Conservation (phyloP, 768 basidiomycete genomes). For the Collybiopsis luxurians region DNA sequence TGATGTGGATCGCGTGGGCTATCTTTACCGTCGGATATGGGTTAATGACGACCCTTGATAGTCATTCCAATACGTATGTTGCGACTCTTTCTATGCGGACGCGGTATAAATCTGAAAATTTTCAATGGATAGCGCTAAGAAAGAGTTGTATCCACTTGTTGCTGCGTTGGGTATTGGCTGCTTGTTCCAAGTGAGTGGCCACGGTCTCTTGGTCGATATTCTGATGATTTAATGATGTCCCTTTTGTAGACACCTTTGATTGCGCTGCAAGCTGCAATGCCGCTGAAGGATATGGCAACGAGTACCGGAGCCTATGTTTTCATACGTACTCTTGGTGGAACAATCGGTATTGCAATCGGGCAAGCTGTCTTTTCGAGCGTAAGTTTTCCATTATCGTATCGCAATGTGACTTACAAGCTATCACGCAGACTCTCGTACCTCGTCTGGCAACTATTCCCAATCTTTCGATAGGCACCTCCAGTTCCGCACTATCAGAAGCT, state of each 20-base stretch:
- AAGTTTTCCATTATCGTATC: background rate
- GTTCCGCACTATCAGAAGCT: constrained; percentile 42
- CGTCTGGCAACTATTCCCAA: constrained; percentile 32
- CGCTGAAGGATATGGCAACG: constrained; percentile 83
- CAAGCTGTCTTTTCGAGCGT: constrained; percentile 61
- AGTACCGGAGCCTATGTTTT: constrained; percentile 71
- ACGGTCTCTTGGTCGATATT: constrained; percentile 47
- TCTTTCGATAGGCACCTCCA: constrained; percentile 36
- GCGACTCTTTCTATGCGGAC: too few species aligned
- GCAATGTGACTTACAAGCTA: background rate
- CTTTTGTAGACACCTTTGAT: constrained; percentile 49
- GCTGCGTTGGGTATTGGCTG: constrained; percentile 7
- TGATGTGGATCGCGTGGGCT: constrained; percentile 62
- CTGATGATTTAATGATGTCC: constrained; percentile 35
- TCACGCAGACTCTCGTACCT: constrained; percentile 19
- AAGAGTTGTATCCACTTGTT: constrained; percentile 64
- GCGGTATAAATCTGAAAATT: too few species aligned
- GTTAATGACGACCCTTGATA: constrained; percentile 67
- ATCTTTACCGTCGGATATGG: constrained; percentile 65
- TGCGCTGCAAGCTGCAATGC: constrained; percentile 84
- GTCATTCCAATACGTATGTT: constrained; percentile 50
- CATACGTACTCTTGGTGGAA: constrained; percentile 73
- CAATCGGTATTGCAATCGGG: constrained; percentile 71
- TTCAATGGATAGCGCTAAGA: constrained; percentile 49
- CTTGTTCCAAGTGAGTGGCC: constrained; percentile 51